A percentile compares a stretch with the other conserved stretches of the same genome.
Evolutionary conservation across 2,329 filamentous ascomycete species (phyloP).

Genomic region (Iodosphaeria phyllophila): DNA sequence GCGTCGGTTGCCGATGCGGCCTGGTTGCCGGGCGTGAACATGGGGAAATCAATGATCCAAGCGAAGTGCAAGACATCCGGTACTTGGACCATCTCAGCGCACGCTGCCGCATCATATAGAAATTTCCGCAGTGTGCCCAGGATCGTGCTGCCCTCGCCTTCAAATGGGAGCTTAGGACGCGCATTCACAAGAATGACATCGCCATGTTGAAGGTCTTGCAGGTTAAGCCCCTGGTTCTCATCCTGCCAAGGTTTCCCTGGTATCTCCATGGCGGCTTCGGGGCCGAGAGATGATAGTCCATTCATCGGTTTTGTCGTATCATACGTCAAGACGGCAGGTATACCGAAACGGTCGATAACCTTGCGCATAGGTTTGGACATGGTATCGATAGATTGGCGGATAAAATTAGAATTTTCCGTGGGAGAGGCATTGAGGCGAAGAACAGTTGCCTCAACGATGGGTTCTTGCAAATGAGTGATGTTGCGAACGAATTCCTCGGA

Average conservation of each 20-base stretch:
- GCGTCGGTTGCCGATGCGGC: conserved; percentile 34
- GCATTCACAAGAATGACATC: conserved; percentile 73
- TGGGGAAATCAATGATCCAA: conserved; percentile 82
- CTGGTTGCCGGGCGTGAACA: conserved; percentile 60
- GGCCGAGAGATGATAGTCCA: conserved; percentile 40
- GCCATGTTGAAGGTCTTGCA: conserved; percentile 45
- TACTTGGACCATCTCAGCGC: conserved; percentile 36
- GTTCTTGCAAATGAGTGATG: conserved; percentile 50
- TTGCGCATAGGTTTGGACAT: conserved; percentile 39
- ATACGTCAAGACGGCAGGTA: conserved; percentile 60
- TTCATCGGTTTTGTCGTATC: conserved; percentile 56
- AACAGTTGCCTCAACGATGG: conserved; percentile 58
- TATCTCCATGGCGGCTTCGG: conserved; percentile 11
- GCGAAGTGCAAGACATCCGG: conserved; percentile 40
- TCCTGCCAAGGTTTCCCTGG: conserved; percentile 5
- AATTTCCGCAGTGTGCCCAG: conserved; percentile 56
- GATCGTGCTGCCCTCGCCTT: conserved; percentile 47
- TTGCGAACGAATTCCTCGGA: conserved; percentile 49
- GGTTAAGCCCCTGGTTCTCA: no score
- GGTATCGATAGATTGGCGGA: conserved; percentile 49
- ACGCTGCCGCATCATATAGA: conserved; percentile 50
- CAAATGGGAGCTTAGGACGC: conserved; percentile 41
- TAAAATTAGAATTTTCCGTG: conserved; percentile 21
- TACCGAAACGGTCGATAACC: conserved; percentile 52
- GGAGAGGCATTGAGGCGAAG: conserved; percentile 34